phyloP scores from a whole-genome alignment of 2,329 filamentous ascomycete species.

The Chrysoporthe deuterocubensis region DNA sequence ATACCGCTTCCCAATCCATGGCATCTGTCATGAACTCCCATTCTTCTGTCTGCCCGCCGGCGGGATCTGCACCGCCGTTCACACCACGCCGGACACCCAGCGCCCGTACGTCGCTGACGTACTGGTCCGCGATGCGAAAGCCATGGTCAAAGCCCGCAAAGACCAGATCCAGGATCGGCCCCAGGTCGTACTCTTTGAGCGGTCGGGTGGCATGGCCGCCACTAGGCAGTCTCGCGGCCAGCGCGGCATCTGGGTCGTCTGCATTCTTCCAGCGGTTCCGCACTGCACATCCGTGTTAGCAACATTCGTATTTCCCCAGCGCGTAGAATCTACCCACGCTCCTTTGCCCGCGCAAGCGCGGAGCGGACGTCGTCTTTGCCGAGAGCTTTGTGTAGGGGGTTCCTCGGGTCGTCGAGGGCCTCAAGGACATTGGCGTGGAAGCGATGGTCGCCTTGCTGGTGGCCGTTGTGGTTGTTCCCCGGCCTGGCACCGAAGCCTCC shows the following conservation, averaged over 20 bases:
- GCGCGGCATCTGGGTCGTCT: slow-evolving; percentile 47
- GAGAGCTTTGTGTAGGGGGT: slow-evolving; percentile 60
- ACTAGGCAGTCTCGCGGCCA: slow-evolving; percentile 31
- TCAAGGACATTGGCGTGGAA: slow-evolving; percentile 74
- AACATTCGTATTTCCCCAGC: neutral
- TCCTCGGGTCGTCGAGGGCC: slow-evolving; percentile 59
- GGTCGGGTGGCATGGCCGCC: slow-evolving; percentile 37
- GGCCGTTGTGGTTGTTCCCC: slow-evolving; percentile 9
- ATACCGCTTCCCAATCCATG: slow-evolving; percentile 60
- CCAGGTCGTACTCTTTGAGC: slow-evolving; percentile 65
- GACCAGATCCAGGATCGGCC: slow-evolving; percentile 61
- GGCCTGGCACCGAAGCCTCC: slow-evolving; percentile 32
- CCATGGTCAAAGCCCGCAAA: slow-evolving; percentile 63
- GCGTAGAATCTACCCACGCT: slow-evolving; percentile 36
- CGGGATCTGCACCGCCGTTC: slow-evolving; percentile 30
- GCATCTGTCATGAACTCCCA: slow-evolving; percentile 64
- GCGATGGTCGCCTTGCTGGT: slow-evolving; percentile 39
- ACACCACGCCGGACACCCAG: slow-evolving; percentile 30
- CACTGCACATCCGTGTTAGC: slow-evolving; percentile 39
- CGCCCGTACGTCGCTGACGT: slow-evolving; percentile 38
- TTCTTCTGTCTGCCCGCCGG: slow-evolving; percentile 38
- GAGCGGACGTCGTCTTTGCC: slow-evolving; percentile 58
- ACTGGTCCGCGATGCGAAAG: slow-evolving; percentile 54
- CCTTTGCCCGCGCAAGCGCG: slow-evolving; percentile 69
- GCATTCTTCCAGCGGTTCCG: slow-evolving; percentile 75